These are phyloP conservation scores for Emericellopsis cladophorae DNA, from an alignment of 2,329 filamentous ascomycete genomes.

Conservation along the genomic window DNA sequence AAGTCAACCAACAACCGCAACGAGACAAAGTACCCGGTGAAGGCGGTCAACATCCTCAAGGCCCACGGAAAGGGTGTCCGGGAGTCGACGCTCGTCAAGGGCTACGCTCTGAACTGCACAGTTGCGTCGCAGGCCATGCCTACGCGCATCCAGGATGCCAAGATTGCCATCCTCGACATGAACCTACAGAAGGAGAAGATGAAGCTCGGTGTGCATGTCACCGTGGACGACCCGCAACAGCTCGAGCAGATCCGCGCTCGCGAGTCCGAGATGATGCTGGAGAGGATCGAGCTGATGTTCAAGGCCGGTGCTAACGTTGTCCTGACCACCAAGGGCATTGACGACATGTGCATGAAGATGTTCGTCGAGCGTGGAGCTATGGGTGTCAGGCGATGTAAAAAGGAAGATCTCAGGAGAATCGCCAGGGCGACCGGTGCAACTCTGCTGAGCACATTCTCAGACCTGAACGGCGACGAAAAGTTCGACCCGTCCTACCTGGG, in stretches of 20 bases:
- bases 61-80: constrained; percentile 86
- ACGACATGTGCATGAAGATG: constrained; percentile 86
- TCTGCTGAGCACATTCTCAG: constrained; percentile 82
- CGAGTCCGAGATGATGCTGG: constrained; percentile 85
- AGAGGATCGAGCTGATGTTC: constrained; percentile 92
- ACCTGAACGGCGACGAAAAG: constrained; percentile 93
- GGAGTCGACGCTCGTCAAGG: constrained; percentile 86
- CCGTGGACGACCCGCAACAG: constrained; percentile 92
- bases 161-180: constrained; percentile 95
- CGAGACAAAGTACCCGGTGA: constrained; percentile 94
- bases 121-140: constrained; percentile 97
- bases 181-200: constrained; percentile 98
- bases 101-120: constrained; percentile 96
- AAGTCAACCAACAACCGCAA: constrained; percentile 84
- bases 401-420: constrained; percentile 92
- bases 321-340: constrained; percentile 95
- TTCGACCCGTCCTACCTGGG: constrained; percentile 87
- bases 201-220: constrained; percentile 98
- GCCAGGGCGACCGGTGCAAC: constrained; percentile 93
- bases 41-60: constrained; percentile 97
- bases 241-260: constrained; percentile 92
- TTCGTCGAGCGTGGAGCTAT: constrained; percentile 93
- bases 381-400: constrained; percentile 93
- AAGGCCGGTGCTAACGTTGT: constrained; percentile 95
- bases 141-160: constrained; percentile 82